These are phyloP conservation scores for Evansstolkia leycettana DNA, from an alignment of 495 filamentous ascomycete genomes.

Conservation along the genomic window DNA sequence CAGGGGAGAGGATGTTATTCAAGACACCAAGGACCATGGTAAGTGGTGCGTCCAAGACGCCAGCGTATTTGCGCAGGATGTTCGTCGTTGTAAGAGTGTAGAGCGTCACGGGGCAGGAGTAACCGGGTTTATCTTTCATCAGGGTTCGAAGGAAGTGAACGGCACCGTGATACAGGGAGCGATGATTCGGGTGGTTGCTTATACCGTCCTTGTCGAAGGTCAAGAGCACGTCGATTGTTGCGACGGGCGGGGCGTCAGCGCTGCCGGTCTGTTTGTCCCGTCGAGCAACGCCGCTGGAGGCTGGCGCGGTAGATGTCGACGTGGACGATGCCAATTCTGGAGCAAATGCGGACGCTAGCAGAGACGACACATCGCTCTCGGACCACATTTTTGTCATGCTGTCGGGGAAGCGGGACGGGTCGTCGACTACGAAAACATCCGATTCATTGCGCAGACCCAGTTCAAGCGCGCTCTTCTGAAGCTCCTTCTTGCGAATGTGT, in stretches of 20 bases:
- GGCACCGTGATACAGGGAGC: conserved; percentile 72
- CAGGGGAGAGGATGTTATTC: conserved; percentile 20
- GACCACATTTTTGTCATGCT: conserved; percentile 73
- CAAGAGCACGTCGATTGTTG: conserved; percentile 67
- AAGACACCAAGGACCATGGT: conserved; percentile 42
- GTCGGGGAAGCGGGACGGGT: conserved; percentile 65
- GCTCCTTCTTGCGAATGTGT: conserved; percentile 66
- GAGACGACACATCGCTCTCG: conserved; percentile 47
- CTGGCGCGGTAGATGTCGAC: not conserved
- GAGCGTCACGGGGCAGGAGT: conserved; percentile 59
- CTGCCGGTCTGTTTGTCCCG: conserved; percentile 8
- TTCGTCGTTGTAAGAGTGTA: conserved; percentile 69
- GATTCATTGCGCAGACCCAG: conserved; percentile 61
- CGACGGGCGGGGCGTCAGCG: conserved; percentile 29
- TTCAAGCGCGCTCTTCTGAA: conserved; percentile 59
- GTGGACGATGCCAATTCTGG: conserved; percentile 31
- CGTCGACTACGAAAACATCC: conserved; percentile 75
- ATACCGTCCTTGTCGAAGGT: conserved; percentile 79
- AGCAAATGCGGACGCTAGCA: conserved; percentile 59
- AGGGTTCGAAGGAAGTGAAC: conserved; percentile 52
- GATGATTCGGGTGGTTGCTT: conserved; percentile 84
- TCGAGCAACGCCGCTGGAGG: conserved; percentile 10
- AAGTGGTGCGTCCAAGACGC: conserved; percentile 57
- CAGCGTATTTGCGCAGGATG: conserved; percentile 67
- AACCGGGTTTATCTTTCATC: conserved; percentile 51